Evolutionary conservation across 2,329 filamentous ascomycete genomes (phyloP).

Genomic region (Xylariaceae sp.): DNA sequence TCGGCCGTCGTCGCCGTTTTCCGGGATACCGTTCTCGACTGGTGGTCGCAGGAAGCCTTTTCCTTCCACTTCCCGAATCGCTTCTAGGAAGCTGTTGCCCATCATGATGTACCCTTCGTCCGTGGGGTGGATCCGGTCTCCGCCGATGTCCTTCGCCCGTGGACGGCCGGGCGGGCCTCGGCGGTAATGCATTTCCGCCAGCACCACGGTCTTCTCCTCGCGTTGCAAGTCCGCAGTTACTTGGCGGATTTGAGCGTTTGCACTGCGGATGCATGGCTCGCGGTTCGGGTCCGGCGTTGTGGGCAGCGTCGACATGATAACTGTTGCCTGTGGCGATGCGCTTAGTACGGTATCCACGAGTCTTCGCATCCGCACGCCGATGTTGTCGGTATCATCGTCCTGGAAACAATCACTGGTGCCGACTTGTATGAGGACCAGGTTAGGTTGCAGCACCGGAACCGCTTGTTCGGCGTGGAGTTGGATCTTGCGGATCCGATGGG

Average conservation of each 20-base stretch:
- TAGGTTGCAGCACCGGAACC: constrained; percentile 26
- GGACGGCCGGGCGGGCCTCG: constrained; percentile 24
- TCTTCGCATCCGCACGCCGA: constrained; percentile 22
- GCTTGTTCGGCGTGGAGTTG: constrained; percentile 23
- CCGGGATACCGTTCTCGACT: constrained; percentile 20
- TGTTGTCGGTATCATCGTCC: constrained; percentile 20
- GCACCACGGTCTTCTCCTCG: constrained; percentile 21
- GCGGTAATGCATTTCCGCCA: constrained; percentile 30
- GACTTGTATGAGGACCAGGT: constrained; percentile 28
- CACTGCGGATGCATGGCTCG: constrained; percentile 25
- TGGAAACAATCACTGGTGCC: constrained; percentile 30
- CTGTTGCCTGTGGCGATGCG: constrained; percentile 21
- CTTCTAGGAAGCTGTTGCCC: constrained; percentile 27
- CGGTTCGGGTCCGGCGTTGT: constrained; percentile 23
- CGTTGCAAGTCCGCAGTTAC: constrained; percentile 22
- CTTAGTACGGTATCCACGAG: constrained; percentile 23
- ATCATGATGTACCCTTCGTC: constrained; percentile 31
- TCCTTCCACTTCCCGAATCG: constrained; percentile 24
- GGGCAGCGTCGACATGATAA: constrained; percentile 28
- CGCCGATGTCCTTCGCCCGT: constrained; percentile 23
- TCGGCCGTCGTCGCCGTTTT: constrained; percentile 23
- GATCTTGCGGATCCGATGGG: constrained; percentile 23
- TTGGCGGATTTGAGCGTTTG: constrained; percentile 28
- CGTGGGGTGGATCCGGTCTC: constrained; percentile 27
- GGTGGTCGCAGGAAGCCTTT: constrained; percentile 25